Evolutionary conservation across 2,329 filamentous ascomycete genomes (phyloP), one percentile per base, ranked within the genome.

Genomic region (Botryotinia convoluta): DNA sequence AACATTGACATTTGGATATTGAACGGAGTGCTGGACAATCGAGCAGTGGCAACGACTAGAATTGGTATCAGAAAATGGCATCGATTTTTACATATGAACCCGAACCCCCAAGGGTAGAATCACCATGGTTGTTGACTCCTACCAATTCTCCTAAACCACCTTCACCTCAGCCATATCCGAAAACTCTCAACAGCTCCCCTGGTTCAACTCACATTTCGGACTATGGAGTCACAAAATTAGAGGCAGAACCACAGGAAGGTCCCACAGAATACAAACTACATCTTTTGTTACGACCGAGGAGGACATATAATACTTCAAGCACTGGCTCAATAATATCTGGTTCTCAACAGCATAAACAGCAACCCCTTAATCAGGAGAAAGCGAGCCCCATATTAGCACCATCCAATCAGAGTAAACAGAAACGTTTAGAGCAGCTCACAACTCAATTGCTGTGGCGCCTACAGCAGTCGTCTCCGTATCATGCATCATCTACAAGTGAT

Each of bases 241-340:
- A 95, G 76, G 91, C 95, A 20, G 96, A 99, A 82, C 95, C 95
- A 9, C 95, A 98, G 80, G 92, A 97, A 76, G 96, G 96, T 0
- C 94, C 96, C 29, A 97, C 93, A 0, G 96, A 99, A 83, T 99
- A 99, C 84, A 99, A 99, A 82, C 84, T 99, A 61, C 96, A 98
- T 83, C 85, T 99, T 9, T 87, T 98, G 10, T 84, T 98, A 69
- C 90, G 94, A 51, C 91, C 92, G 26, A 88, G 95, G 73, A 88
- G 94, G 75, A 89, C 88, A 10, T 97, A 95, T 81, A 87, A 86
- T 51, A 88, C 87, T 45, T 91, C 91, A 81, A 95, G 90, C 77
- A 97, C 94, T 1, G 85, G 85, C 18, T 83, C 83, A 57, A 82
- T 86, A 72, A 83, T 87, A 48, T 78, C 80, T 61, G 81, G 79